Base-by-base conservation (phyloP, 164 flowering plant species). In the Aristolochia fimbriata region DNA sequence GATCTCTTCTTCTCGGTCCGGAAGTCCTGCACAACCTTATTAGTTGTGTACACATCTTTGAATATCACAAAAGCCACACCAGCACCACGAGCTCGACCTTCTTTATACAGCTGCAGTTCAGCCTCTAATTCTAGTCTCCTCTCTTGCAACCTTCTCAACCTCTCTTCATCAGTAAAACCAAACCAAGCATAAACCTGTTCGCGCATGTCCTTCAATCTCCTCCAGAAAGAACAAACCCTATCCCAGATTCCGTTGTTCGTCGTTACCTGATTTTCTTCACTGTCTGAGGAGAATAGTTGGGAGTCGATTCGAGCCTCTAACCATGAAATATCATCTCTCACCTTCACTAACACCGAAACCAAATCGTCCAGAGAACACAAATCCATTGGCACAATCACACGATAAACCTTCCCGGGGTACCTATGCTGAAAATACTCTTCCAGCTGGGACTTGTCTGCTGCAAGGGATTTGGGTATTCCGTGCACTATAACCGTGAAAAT, bases 51-150 rank as follows among this genome's bases (percentile, higher is more conserved):
- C 12, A 88, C 87, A 73, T 94, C 99, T 74, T 85, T 91, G 61
- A 94, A 94, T 66, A 94, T 80, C 66, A 94, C 96, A 75, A 94
- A 94, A 24, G 96, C 97, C 67, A 82, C 87, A 11, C 96, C 97
- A 47, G 99, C 97, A 52, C 99, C 88, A n/a, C 61, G 80, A 22
- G 94, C 97, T 55, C 80, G 75, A 14, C 93, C 96, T 60, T 88
- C 91, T 68, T 85, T 91, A 64, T 83, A 91, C 47, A 87, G 81
- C 0, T 76, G 75, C 65, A 91, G 62, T 54, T 86, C 82, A 62
- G 77, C 80, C 80, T 90, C 99, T 52, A 94, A 71, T 12, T 78
- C 78, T 43, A 86, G 87, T 62, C 91, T 78, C 68, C 73, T 57
- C 51, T 85, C 93, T 66, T 87, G 96, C 80, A 91, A 73, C 60